phyloP scores from a whole-genome alignment of 306 rosid genomes.

The Vigna trinervia region DNA sequence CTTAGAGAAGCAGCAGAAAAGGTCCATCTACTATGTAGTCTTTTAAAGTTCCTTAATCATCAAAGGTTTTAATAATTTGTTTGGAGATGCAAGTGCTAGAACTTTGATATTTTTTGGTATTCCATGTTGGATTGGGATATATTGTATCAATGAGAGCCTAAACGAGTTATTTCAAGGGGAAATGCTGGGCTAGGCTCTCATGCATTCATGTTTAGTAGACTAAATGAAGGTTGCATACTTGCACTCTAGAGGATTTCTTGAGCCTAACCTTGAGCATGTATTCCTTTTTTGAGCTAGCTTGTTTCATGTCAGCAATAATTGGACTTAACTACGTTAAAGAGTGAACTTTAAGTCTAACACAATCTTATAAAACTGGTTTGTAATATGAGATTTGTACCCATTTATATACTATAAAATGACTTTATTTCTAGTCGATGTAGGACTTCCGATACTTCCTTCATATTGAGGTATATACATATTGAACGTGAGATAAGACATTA shows the following conservation, averaged over 20 bases:
- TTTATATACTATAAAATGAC: too few species aligned
- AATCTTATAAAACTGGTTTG: too few species aligned
- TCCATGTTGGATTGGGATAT: constrained; percentile 28
- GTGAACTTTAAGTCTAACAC: too few species aligned
- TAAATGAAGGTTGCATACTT: constrained; percentile 13
- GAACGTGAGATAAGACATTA: too few species aligned
- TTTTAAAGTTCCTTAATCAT: constrained; percentile 20
- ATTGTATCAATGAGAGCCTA: constrained; percentile 6
- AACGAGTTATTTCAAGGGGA: constrained; percentile 21
- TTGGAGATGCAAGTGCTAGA: constrained; percentile 6
- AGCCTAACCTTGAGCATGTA: constrained; percentile 11
- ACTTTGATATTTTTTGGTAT: background rate
- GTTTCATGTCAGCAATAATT: background rate
- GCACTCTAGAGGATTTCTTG: constrained; percentile 22
- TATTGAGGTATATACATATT: too few species aligned
- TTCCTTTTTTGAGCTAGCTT: constrained; percentile 18
- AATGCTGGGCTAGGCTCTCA: constrained; percentile 8
- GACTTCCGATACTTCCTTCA: too few species aligned
- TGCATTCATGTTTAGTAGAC: constrained; percentile 22
- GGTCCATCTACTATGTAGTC: constrained; percentile 52
- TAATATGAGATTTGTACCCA: too few species aligned
- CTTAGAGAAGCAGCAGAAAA: constrained; percentile 79
- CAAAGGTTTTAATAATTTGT: background rate
- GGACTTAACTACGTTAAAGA: background rate
- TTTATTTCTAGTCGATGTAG: too few species aligned